Evolutionary conservation across 2,329 filamentous ascomycete species (phyloP), one percentile per base, ranked within the genome.

Genomic region (Mariannaea elegans): DNA sequence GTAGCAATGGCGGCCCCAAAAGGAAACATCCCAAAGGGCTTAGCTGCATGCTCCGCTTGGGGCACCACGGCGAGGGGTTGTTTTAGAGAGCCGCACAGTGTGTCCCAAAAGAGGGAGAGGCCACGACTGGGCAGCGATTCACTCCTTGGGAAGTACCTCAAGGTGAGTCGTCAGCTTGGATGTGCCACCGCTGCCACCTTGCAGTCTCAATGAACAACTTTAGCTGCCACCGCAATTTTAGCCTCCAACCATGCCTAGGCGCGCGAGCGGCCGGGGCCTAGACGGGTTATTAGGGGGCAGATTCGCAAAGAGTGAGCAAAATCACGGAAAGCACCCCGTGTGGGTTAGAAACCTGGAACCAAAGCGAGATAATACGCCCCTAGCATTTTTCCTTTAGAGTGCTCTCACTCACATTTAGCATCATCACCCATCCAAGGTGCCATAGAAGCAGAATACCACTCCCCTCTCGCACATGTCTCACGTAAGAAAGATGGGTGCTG

Each of bases 181-280:
- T 52, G 54, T 59, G 64, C 60, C 60, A 65, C 59, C 61, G 58
- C 59, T 51, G 57, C 62, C 60, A 57, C 51, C 47, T 60, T 23
- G 56, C 44, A 55, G 56, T 41, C 59, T 46, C 46, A 45, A 59
- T 60, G 56, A 58, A 49, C 56, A 42, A 59, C 67, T 68, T 59
- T 62, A 70, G 59, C 62, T 70, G 64, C 60, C 65, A 70, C 67
- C 67, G 64, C 55, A 70, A 66, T 67, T 59, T 65, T 63, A 66
- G 56, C 58, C 56, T 63, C 56, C 45, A 47, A 67, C 62, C 55
- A 61, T 52, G 58, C 32, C 62, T 61, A 29, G 59, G 57, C 39
- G 23, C 31, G 31, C 32, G n/a, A 44, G 45, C 57, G 38, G 48
- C 24, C n/a, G 50, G 57, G 51, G 46, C 38, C 50, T 56, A 48